Evolutionary conservation across 805 yeast species (phyloP), one percentile per base, ranked within the genome.

Genomic region (Ogataea ganodermae): DNA sequence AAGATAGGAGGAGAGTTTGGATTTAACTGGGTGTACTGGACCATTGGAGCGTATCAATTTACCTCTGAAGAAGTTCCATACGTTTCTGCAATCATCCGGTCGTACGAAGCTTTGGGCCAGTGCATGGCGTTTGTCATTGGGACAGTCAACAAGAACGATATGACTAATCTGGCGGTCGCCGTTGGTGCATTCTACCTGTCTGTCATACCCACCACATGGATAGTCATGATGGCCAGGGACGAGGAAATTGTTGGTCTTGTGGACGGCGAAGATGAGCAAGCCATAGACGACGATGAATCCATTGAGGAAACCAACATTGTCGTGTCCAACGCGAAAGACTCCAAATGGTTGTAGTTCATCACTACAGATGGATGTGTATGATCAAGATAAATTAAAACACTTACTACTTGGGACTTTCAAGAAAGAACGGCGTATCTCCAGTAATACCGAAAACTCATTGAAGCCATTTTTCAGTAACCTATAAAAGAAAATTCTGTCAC

Each of bases 1-100:
- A 60, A 55, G 20, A 50, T 59, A 20, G 51, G 55, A 3, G 49
- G 46, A 33, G 65, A 62, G 46, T 45, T 55, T 8, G 43, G 52
- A 2, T 59, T 58, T 50, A 57, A 59, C 31, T 60, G 63, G 63
- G 41, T 57, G 20, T 59, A 53, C 42, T 62, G 66, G 66, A 52
- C 54, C 2, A 49, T 57, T 30, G 59, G 65, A 14, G 50, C 52
- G 9, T 58, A 50, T 30, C 56, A 54, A 13, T 60, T 55, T 38
- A 18, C 46, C 2, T 36, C 55, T 4, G 42, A 49, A 10, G 64
- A 61, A 27, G 44, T 60, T 21, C 45, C 59, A 1, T 56, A 59
- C 35, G 42, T 52, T 16, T 38, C 56, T 9, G 62, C 58, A 23
- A 40, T 56, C 10, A 58, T 62, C 33, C 53, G 66, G 50, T 43